Conservation (phyloP, 164 flowering plant genomes). For the Protea cynaroides region DNA sequence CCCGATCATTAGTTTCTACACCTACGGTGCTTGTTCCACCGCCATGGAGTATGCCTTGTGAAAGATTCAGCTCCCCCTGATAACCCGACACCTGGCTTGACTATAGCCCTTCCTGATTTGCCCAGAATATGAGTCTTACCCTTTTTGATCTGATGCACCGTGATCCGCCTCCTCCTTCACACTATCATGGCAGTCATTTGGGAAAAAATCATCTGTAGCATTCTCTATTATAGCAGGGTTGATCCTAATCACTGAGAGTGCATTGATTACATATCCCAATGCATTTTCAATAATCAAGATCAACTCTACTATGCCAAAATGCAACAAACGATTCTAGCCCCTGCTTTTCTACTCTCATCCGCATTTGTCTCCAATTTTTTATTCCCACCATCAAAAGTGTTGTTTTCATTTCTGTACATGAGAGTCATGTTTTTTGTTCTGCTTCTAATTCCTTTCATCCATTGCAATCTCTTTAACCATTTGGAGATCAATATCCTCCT, state of each 20-base stretch:
- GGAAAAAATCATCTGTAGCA: too few relatives aligned
- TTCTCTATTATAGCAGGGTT: too few relatives aligned
- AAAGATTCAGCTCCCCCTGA: constrained; percentile 19
- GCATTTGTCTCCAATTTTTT: constrained; percentile 11
- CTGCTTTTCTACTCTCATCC: constrained; percentile 24
- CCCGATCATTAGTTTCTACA: constrained; percentile 40
- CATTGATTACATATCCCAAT: too few relatives aligned
- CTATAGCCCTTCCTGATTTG: constrained; percentile 32
- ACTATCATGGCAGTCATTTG: neutral
- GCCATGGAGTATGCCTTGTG: constrained; percentile 43
- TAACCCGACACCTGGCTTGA: constrained; percentile 27
- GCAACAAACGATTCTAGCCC: too few relatives aligned
- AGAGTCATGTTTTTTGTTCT: constrained; percentile 34
- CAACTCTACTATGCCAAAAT: too few relatives aligned
- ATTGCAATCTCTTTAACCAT: constrained; percentile 3
- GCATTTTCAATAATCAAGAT: too few relatives aligned
- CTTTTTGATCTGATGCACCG: constrained; percentile 23
- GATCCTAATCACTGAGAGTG: too few relatives aligned
- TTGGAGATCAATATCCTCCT: constrained; percentile 12
- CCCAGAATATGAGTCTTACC: constrained; percentile 35
- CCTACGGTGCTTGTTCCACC: constrained; percentile 54
- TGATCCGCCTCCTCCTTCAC: constrained; percentile 9
- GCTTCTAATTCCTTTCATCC: constrained; percentile 24
- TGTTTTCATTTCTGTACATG: constrained; percentile 45
- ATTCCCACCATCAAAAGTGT: constrained; percentile 39